phyloP scores from a whole-genome alignment of 192 early-diverging fungal species.

The Kickxella alabastrina region DNA sequence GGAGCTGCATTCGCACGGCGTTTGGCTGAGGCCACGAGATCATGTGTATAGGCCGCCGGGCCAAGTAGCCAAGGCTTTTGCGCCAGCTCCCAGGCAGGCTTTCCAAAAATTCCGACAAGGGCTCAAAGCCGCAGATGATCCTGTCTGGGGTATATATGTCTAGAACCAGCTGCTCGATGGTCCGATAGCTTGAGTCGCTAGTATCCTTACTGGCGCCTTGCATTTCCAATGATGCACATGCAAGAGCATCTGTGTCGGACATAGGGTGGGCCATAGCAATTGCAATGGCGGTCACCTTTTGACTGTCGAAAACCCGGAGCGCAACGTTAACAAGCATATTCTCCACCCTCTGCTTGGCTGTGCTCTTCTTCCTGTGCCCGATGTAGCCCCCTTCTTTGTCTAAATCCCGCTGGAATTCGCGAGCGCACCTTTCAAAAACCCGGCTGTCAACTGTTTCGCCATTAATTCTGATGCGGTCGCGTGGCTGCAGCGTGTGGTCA shows the following conservation, averaged over 20 bases:
- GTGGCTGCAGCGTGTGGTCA: constrained; percentile 18
- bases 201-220: background rate
- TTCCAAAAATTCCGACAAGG: constrained; percentile 22
- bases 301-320: constrained; percentile 26
- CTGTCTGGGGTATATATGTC: constrained; percentile 21
- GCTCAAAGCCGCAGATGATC: constrained; percentile 38
- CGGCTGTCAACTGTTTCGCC: constrained; percentile 17
- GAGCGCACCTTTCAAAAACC: constrained; percentile 17
- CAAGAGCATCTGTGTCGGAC: background rate
- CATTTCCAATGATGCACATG: background rate
- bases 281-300: constrained; percentile 22
- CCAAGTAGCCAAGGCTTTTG: constrained; percentile 24
- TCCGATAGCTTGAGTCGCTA: background rate
- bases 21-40: constrained; percentile 34
- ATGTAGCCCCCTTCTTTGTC: constrained; percentile 6
- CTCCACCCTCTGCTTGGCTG: constrained; percentile 6
- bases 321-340: constrained; percentile 25
- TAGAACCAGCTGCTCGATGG: constrained; percentile 25
- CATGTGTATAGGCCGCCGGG: constrained; percentile 25
- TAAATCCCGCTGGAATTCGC: constrained; percentile 8
- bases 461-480: constrained; percentile 25
- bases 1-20: constrained; percentile 35
- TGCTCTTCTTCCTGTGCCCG: background rate
- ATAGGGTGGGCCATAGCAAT: constrained; percentile 6
- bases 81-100: constrained; percentile 32